A percentile compares a stretch with the other conserved stretches of the same genome.
Conservation (phyloP, 208 protist genomes). For the Angomonas ambiguus region DNA sequence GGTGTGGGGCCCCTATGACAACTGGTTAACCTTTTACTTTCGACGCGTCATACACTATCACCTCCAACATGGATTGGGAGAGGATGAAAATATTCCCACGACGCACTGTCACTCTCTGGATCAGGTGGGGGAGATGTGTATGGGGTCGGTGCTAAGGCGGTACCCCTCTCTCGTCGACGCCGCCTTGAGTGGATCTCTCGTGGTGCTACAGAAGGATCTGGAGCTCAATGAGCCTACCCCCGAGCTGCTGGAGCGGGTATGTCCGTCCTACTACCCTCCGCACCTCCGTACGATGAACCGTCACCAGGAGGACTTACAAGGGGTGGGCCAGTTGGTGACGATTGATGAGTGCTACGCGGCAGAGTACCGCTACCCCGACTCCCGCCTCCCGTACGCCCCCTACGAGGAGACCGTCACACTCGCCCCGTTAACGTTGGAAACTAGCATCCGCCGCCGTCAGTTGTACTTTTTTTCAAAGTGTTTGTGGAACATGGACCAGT, state of each 20-base stretch:
- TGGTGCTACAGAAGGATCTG: neutral
- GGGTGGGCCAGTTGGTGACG: neutral
- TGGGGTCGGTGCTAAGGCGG: neutral
- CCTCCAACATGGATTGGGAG: neutral
- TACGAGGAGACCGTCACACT: neutral
- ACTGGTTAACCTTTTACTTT: neutral
- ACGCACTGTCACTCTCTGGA: neutral
- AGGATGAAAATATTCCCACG: neutral
- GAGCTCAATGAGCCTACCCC: neutral
- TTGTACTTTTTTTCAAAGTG: neutral
- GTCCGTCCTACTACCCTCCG: neutral
- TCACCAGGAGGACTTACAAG: neutral
- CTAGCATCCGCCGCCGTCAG: neutral
- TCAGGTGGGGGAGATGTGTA: neutral
- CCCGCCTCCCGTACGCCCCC: neutral
- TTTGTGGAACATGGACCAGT: neutral
- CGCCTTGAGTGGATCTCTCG: neutral
- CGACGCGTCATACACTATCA: neutral
- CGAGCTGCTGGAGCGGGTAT: neutral
- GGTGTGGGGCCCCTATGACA: neutral
- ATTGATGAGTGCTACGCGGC: neutral
- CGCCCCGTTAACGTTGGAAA: neutral
- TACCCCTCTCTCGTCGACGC: conserved; percentile 4
- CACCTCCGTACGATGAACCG: neutral
- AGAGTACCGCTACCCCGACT: neutral